phyloP scores from a whole-genome alignment of 352 stramenopile genomes.

The Labyrinthula sp. region DNA sequence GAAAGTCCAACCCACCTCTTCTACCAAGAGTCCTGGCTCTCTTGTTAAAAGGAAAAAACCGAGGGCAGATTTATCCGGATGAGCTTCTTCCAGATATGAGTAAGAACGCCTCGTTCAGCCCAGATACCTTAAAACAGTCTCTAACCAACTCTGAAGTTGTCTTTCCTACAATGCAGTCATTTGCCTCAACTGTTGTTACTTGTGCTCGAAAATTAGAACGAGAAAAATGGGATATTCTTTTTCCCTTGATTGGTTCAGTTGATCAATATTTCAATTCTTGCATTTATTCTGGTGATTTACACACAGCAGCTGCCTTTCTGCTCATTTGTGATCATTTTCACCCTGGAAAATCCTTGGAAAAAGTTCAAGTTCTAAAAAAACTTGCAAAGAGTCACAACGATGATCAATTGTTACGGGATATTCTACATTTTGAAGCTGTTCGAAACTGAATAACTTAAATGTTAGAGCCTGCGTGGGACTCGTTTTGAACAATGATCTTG shows the following conservation, averaged over 20 bases:
- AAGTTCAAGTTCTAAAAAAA: no score
- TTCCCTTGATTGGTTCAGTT: constrained; percentile 5
- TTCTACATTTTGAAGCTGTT: no score
- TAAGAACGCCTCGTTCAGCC: not conserved
- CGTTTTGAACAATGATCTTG: no score
- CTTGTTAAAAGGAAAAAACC: constrained; percentile 13
- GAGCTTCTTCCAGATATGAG: no score
- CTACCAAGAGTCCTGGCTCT: no score
- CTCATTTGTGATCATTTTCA: constrained; percentile 23
- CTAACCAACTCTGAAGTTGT: constrained; percentile 11
- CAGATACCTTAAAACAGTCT: constrained; percentile 4
- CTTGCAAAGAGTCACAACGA: no score
- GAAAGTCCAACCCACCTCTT: no score
- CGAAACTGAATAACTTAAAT: no score
- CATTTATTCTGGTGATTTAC: constrained; percentile 20
- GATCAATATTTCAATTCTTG: constrained; percentile 23
- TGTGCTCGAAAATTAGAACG: constrained; percentile 26
- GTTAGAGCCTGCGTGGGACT: no score
- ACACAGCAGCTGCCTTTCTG: constrained; percentile 14
- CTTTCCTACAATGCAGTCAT: constrained; percentile 3
- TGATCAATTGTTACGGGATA: no score
- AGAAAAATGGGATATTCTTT: constrained; percentile 13
- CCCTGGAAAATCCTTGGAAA: constrained; percentile 18
- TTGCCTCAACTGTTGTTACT: constrained; percentile 17
- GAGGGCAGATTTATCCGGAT: constrained; percentile 3